Evolutionary conservation across 768 basidiomycete species (phyloP), one percentile per base, ranked within the genome.

Genomic region (Suillus clintonianus): DNA sequence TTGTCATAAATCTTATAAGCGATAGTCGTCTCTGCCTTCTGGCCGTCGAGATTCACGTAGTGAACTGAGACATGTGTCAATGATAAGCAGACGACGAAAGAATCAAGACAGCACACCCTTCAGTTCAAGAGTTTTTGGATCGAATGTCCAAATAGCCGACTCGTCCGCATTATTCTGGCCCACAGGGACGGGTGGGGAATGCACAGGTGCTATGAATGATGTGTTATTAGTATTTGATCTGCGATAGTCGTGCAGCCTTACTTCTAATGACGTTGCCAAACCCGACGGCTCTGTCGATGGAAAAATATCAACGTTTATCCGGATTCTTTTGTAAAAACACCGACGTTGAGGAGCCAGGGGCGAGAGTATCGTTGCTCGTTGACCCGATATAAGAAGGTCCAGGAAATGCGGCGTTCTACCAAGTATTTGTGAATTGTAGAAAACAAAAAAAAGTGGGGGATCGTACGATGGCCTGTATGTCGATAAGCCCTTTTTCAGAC

Each of bases 61-160:
- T 81, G 78, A 7, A 80, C 84, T 62, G 24, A 22, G 42, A 56
- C 14, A 32, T 45, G 3, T 41, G 63, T 36, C 27, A 36, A 24
- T 36, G 32, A 43, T 48, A 32, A 5, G 42, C 34, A 39, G 10
- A 27, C 27, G 42, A 34, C n/a, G 24, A 17, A 48, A 56, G 32
- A 45, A 42, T 50, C 15, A 30, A 51, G 41, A 32, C 9, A 30
- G 5, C 72, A 61, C 62, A 84, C 84, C 77, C 60, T 72, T 77
- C 34, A 85, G 67, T 67, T 83, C 72, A 39, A 76, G 71, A 8
- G 80, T 81, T 15, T 63, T 63, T 4, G 68, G 64, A 65, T 84
- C 65, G 59, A 81, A 68, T 37, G 76, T 69, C 84, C 84, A 85
- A 61, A 85, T 82, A 30, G 82, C 75, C 30, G 83, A 84, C 67